Evolutionary conservation across 148 eudicot species (phyloP).

Genomic region (Chenopodium berlandieri): DNA sequence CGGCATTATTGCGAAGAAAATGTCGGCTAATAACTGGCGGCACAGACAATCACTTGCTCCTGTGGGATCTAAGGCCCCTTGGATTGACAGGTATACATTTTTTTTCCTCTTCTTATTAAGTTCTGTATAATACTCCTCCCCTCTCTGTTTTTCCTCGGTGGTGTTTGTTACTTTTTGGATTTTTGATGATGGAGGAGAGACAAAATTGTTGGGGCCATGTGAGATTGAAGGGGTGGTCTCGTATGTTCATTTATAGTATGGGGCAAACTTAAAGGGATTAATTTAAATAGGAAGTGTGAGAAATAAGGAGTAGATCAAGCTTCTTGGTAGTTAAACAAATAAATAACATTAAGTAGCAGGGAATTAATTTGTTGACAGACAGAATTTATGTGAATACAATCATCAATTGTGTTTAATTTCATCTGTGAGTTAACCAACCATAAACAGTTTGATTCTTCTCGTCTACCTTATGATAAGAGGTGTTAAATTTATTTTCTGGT

Average conservation of each 20-base stretch:
- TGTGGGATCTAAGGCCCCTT: conserved; percentile 90
- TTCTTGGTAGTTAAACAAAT: background rate
- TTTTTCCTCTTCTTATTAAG: background rate
- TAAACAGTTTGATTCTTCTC: background rate
- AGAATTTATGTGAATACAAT: background rate
- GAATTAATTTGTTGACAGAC: background rate
- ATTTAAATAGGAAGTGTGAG: too few relatives aligned
- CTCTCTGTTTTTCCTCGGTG: background rate
- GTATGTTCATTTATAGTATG: too few relatives aligned
- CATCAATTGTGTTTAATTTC: background rate
- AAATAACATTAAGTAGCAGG: background rate
- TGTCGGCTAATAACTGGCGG: conserved; percentile 95
- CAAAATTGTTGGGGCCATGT: too few relatives aligned
- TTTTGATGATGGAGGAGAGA: too few relatives aligned
- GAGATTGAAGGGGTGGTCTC: too few relatives aligned
- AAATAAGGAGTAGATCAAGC: background rate
- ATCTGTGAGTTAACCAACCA: background rate
- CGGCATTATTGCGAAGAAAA: conserved; percentile 60
- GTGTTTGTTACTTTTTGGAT: too few relatives aligned
- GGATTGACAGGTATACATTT: conserved; percentile 62
- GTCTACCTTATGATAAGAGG: background rate
- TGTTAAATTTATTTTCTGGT: background rate
- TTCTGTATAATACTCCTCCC: background rate
- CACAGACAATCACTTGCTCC: conserved; percentile 89
- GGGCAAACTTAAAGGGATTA: too few relatives aligned